These are phyloP conservation scores for Amorphotheca resinae DNA, from an alignment of 495 filamentous ascomycete species.

Conservation along the genomic window DNA sequence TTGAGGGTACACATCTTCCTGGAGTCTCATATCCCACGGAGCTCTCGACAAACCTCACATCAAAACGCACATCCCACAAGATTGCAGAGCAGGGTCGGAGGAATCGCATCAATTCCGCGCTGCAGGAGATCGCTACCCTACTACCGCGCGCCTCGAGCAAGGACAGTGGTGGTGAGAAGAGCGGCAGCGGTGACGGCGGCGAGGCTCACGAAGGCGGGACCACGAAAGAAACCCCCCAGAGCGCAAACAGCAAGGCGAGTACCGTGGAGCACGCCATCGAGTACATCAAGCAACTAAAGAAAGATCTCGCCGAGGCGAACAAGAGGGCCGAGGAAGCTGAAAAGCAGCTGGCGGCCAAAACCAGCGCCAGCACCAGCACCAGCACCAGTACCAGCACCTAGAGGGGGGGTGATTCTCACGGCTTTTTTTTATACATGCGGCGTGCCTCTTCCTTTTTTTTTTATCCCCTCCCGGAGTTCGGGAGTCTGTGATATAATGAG, in stretches of 20 bases:
- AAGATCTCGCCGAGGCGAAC: constrained; percentile 56
- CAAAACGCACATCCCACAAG: constrained; percentile 95
- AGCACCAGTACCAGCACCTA: too few relatives aligned
- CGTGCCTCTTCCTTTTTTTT: too few relatives aligned
- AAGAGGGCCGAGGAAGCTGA: constrained; percentile 52
- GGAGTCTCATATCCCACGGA: constrained; percentile 86
- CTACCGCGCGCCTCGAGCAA: constrained; percentile 45
- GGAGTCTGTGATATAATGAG: too few relatives aligned
- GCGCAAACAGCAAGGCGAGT: constrained; percentile 78
- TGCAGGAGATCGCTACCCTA: constrained; percentile 81
- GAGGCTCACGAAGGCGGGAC: constrained; percentile 16
- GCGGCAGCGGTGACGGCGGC: constrained; percentile 27
- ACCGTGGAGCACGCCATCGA: constrained; percentile 93
- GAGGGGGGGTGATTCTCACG: too few relatives aligned
- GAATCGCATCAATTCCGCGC: constrained; percentile 87
- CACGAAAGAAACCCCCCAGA: constrained; percentile 34
- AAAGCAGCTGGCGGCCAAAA: constrained; percentile 11
- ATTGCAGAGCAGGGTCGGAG: constrained; percentile 91
- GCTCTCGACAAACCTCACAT: constrained; percentile 83
- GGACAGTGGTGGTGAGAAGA: constrained; percentile 28
- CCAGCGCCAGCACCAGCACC: too few relatives aligned
- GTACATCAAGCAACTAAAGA: constrained; percentile 78
- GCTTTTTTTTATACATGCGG: too few relatives aligned
- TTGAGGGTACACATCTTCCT: constrained; percentile 82
- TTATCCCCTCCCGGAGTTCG: too few relatives aligned